Base-by-base conservation (phyloP, 805 yeast genomes). In the Metschnikowia lunata region DNA sequence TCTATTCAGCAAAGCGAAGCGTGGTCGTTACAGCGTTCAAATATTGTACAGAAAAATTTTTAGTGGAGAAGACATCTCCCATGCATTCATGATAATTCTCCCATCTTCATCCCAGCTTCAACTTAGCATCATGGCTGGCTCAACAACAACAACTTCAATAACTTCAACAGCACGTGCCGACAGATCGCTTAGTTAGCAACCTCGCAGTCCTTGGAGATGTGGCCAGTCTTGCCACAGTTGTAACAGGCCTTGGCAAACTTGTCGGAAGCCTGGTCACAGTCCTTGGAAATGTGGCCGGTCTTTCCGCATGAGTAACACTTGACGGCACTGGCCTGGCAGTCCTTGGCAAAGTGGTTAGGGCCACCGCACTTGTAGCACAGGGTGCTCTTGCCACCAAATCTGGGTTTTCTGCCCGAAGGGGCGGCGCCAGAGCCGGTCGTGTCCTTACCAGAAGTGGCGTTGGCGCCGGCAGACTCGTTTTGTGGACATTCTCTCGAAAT, bases 281-380 rank as follows among this genome's bases (percentile, higher is more conserved):
- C 95, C 67, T 81, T 86, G 51, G 93, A 82, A 58, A 88, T 81
- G 74, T 90, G 97, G 45, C 97, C 97, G 51, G 79, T 73, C 67
- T 83, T 81, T 57, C 96, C 96, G 71, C 97, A 89, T 50, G 90
- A 85, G 78, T 88, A 90, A 71, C 97, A 89, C 71, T 87, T 87
- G 63, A 81, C 76, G 43, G 58, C 58, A 45, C 80, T 77, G 56
- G 81, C 82, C 65, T 82, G 84, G 71, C 96, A 88, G 67, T 88
- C 95, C 72, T 87, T 84, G 54, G 96, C 95, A 71, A 83, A 84
- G 68, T 88, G 96, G 80, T 87, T 87, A 62, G 93, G 89, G 53
- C 91, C 93, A 61, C 95, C 95, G 66, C 95, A 87, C 71, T 83
- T 87, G 82, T 84, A 85, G 71, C 96, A 87, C 47, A 87, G 78